Evolutionary conservation across 176 grass and related monocot species (phyloP), one percentile per base, ranked within the genome.

Genomic region (Triticum urartu): DNA sequence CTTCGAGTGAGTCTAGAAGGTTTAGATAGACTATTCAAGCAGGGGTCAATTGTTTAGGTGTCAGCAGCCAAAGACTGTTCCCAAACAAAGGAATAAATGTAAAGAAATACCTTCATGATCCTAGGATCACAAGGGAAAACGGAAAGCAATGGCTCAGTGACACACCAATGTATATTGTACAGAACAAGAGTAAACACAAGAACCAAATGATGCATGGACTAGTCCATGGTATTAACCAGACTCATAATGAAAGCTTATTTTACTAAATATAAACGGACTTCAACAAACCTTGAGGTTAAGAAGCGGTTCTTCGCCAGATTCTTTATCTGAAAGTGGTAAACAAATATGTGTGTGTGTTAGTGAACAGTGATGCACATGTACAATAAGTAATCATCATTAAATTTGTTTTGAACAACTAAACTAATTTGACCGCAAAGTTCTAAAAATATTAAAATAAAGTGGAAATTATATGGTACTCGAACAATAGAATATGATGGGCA

Each of bases 271-370:
- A 63, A 64, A 25, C 12, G 3, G 11, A 64, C 30, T 39, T 25
- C 54, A 54, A 34, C 54, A 25, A 48, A 93, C 91, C 88, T 88
- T 87, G 71, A 93, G 78, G 75, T 93, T 90, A n/a, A 79, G 17
- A 58, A 40, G 78, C n/a, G 67, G 77, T 40, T 73, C 33, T 13
- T 85, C 67, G 13, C 70, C 66, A 32, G 25, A 65, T 73, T 79
- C 34, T 24, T 79, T 82, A 59, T 21, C 91, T 93, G 72, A 9
- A 82, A 86, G 65, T 45, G 40, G 38, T 35, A 43, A 12, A 36
- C 28, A 6, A 11, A 18, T 18, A 4, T 72, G 38, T 22, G n/a
- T 7, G 36, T 72, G 5, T 71, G 35, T 71, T 40, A 72, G 68
- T 71, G 20, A 63, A 61, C 20, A 35, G 9, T 79, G 6, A 38